phyloP scores from a whole-genome alignment of 2,329 filamentous ascomycete species.

The Colletotrichum coccodes region DNA sequence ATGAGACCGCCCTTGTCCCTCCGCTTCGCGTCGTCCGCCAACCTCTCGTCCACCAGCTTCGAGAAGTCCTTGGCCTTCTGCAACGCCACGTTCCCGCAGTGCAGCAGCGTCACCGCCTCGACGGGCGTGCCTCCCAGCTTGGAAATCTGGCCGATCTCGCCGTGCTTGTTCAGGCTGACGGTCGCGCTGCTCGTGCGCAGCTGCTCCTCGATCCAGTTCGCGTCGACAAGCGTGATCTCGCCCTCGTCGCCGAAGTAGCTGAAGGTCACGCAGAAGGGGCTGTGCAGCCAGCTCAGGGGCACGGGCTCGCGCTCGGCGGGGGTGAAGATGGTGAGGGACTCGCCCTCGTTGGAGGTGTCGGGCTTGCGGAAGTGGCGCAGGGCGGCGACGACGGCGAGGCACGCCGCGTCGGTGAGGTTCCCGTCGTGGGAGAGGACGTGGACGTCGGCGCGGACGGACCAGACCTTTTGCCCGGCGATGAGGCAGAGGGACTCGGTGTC shows the following conservation, averaged over 20 bases:
- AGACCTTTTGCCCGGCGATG: constrained; percentile 89
- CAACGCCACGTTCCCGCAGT: constrained; percentile 79
- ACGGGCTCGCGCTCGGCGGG: constrained; percentile 89
- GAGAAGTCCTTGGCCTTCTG: constrained; percentile 85
- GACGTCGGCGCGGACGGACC: constrained; percentile 89
- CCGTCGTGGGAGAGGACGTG: constrained; percentile 94
- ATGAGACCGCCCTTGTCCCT: constrained; percentile 82
- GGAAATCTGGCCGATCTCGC: constrained; percentile 89
- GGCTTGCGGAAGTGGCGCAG: constrained; percentile 92
- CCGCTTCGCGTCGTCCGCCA: constrained; percentile 82
- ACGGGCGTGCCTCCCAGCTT: constrained; percentile 89
- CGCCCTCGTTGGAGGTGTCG: constrained; percentile 87
- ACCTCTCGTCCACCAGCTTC: constrained; percentile 74
- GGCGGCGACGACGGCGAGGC: constrained; percentile 87
- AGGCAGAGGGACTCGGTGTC: constrained; percentile 97
- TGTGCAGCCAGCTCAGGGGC: constrained; percentile 88
- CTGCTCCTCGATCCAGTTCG: constrained; percentile 80
- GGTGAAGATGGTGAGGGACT: constrained; percentile 85
- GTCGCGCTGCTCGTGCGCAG: constrained; percentile 78
- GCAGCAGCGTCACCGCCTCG: constrained; percentile 81
- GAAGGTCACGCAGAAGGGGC: constrained; percentile 91
- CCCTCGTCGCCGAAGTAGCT: constrained; percentile 82
- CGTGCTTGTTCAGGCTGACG: constrained; percentile 87
- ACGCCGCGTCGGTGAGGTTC: constrained; percentile 86
- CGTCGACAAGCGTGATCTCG: constrained; percentile 77